Percentiles rank a stretch among this genome's conserved stretches.
These are phyloP conservation scores for Tilletiopsis washingtonensis DNA, from an alignment of 1,284 basidiomycete genomes.

Conservation along the genomic window DNA sequence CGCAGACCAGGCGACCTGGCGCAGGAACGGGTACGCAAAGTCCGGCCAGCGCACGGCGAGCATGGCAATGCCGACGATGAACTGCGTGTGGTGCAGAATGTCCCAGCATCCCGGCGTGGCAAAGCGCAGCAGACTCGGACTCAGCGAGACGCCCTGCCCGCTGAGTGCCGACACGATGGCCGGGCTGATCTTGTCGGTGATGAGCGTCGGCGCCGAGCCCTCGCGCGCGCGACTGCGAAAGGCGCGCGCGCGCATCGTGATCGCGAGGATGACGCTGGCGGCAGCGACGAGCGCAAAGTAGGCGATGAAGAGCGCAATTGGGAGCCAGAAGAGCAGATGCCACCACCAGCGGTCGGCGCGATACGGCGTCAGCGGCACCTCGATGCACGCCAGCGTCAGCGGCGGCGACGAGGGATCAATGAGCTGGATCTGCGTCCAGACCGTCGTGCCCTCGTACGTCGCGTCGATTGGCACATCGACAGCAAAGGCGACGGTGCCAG, in stretches of 20 bases:
- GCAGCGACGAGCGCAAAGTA: slow-evolving; percentile 74
- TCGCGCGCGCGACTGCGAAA: slow-evolving; percentile 38
- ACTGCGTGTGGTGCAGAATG: slow-evolving; percentile 85
- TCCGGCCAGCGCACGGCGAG: slow-evolving; percentile 87
- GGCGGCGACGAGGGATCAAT: slow-evolving; percentile 67
- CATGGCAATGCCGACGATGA: slow-evolving; percentile 66
- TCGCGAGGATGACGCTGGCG: slow-evolving; percentile 54
- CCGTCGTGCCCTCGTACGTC: slow-evolving; percentile 68
- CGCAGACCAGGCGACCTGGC: slow-evolving; percentile 48
- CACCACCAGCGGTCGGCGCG: slow-evolving; percentile 61
- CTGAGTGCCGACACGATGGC: slow-evolving; percentile 71
- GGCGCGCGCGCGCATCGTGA: slow-evolving; percentile 16
- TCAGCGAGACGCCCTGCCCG: slow-evolving; percentile 74
- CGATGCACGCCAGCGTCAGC: slow-evolving; percentile 69
- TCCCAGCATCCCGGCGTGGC: slow-evolving; percentile 88
- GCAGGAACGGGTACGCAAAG: slow-evolving; percentile 63
- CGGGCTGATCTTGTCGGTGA: slow-evolving; percentile 30
- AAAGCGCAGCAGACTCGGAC: slow-evolving; percentile 78
- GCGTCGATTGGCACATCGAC: slow-evolving; percentile 63
- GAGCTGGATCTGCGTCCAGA: slow-evolving; percentile 73
- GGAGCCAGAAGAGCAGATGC: slow-evolving; percentile 70
- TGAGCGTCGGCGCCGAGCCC: slow-evolving; percentile 28
- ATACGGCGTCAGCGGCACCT: slow-evolving; percentile 71
- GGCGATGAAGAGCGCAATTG: slow-evolving; percentile 64
- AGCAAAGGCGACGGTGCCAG: slow-evolving; percentile 72